These are phyloP conservation scores for Rhododendron griersonianum DNA, from an alignment of 148 eudicot genomes.

Conservation along the genomic window DNA sequence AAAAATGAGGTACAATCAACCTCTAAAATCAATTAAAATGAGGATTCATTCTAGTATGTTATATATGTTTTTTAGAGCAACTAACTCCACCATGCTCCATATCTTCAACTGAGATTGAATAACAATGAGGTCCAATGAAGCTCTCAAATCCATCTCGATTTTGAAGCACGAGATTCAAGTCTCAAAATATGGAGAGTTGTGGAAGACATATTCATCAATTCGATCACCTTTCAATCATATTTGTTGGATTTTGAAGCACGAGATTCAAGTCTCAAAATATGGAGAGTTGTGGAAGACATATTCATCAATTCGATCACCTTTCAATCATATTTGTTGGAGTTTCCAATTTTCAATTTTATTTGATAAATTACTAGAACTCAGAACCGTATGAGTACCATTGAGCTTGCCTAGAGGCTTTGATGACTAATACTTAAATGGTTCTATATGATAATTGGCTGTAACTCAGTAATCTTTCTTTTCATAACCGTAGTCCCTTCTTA, in stretches of 20 bases:
- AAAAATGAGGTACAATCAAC: background rate
- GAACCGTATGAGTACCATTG: background rate
- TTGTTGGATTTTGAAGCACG: too few species aligned
- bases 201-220: background rate
- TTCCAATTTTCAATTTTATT: too few species aligned
- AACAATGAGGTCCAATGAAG: background rate
- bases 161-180: background rate
- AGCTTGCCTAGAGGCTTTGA: background rate
- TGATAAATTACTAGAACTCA: background rate
- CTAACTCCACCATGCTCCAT: background rate
- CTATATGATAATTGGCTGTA: background rate
- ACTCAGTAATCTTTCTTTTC: background rate
- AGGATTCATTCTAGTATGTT: background rate
- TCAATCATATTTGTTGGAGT: too few species aligned
- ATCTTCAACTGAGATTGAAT: background rate
- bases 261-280: too few species aligned
- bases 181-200: background rate
- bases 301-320: too few species aligned
- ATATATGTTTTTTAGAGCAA: background rate
- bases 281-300: too few species aligned
- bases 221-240: background rate
- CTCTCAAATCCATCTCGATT: background rate
- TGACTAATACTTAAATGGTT: background rate
- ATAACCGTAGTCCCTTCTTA: background rate
- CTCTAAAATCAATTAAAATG: background rate